A percentile compares a stretch with the other conserved stretches of the same genome.
Evolutionary conservation across 2,329 filamentous ascomycete genomes (phyloP).

Genomic region (Penicillium digitatum): DNA sequence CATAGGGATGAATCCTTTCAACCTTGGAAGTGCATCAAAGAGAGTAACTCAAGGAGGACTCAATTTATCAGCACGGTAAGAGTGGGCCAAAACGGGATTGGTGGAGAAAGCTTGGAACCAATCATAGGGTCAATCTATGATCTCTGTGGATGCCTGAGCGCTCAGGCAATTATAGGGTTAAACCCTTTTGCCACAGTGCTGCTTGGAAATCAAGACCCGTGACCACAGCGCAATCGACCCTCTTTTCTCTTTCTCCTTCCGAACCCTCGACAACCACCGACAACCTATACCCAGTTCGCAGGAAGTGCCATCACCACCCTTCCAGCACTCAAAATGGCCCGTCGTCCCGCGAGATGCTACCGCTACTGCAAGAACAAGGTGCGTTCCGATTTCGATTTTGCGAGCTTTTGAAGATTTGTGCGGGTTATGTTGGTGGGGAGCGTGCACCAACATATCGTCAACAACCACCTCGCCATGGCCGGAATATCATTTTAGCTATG

Average conservation of each 20-base stretch:
- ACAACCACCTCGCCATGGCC: constrained; percentile 4
- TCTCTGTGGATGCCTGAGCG: neutral
- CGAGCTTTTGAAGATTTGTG: constrained; percentile 21
- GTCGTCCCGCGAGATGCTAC: constrained; percentile 99
- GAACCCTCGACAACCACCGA: constrained; percentile 36
- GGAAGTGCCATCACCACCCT: constrained; percentile 46
- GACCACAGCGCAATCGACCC: constrained; percentile 16
- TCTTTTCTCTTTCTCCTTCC: constrained; percentile 30
- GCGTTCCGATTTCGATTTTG: constrained; percentile 43
- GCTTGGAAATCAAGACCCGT: constrained; percentile 44
- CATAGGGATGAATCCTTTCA: neutral
- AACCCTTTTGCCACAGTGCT: constrained; percentile 41
- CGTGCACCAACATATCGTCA: constrained; percentile 3
- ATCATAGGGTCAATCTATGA: neutral
- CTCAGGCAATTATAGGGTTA: constrained; percentile 30
- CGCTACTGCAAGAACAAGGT: constrained; percentile 99
- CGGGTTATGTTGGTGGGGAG: constrained; percentile 31
- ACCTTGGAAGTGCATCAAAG: neutral
- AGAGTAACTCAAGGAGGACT: neutral
- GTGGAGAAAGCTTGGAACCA: neutral
- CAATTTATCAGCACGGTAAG: neutral
- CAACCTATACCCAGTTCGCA: constrained; percentile 44
- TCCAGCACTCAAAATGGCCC: constrained; percentile 84
- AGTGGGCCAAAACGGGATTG: neutral
- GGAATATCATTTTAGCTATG: neutral